Conservation (phyloP, 2,329 filamentous ascomycete species). For the Fusarium hostae region DNA sequence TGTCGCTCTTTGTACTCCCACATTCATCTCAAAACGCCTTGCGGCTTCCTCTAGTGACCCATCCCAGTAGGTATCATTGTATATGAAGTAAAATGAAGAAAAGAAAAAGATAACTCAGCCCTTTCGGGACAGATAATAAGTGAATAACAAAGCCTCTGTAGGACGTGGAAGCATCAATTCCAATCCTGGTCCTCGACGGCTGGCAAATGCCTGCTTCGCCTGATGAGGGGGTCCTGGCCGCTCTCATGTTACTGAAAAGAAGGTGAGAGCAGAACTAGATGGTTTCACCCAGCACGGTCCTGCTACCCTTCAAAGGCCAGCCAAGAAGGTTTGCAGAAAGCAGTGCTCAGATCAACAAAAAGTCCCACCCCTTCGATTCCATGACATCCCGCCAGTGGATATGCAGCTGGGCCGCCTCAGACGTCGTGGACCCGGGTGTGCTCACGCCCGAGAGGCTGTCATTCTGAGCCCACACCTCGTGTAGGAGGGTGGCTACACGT, state of each 20-base stretch:
- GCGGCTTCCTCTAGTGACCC: conserved; percentile 55
- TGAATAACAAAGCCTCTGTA: conserved; percentile 24
- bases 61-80: conserved; percentile 51
- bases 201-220: conserved; percentile 54
- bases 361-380: conserved; percentile 91
- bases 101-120: conserved; percentile 11
- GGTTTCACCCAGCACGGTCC: conserved; percentile 31
- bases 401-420: conserved; percentile 65
- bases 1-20: conserved; percentile 45
- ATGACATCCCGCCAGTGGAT: conserved; percentile 97
- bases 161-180: conserved; percentile 6
- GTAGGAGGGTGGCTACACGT: conserved; percentile 79
- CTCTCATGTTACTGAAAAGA: conserved; percentile 38
- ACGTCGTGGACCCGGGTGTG: conserved; percentile 51
- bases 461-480: conserved; percentile 87
- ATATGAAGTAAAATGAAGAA: conserved; percentile 42
- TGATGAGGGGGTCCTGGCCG: conserved; percentile 43
- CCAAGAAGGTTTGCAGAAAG: conserved; percentile 45
- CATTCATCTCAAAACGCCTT: conserved; percentile 49
- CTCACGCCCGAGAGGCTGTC: conserved; percentile 59
- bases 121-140: conserved; percentile 43
- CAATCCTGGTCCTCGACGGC: conserved; percentile 39
- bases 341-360: conserved; percentile 79
- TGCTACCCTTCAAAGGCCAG: conserved; percentile 53
- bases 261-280: conserved; percentile 34